phyloP scores from a whole-genome alignment of 2,329 filamentous ascomycete species.

The Microdochium bolleyi region DNA sequence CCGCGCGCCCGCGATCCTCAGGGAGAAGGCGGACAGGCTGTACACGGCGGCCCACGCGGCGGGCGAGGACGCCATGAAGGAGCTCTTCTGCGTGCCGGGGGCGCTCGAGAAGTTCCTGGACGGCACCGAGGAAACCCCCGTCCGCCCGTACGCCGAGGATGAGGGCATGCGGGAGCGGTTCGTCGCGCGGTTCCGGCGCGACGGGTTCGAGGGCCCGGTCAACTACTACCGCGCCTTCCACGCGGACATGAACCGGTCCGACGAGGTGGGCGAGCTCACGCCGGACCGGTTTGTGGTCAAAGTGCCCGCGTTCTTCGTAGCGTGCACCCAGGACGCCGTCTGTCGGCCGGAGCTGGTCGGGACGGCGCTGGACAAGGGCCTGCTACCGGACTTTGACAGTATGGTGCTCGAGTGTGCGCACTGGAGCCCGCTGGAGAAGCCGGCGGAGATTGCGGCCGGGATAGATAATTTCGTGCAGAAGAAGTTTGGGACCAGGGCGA shows the following conservation, averaged over 20 bases:
- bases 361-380: slow-evolving; percentile 12
- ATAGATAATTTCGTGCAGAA: slow-evolving; percentile 8
- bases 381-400: slow-evolving; percentile 22
- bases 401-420: slow-evolving; percentile 22
- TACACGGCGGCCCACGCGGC: slow-evolving; percentile 2
- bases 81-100: slow-evolving; percentile 2
- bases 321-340: slow-evolving; percentile 21
- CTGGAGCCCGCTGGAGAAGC: slow-evolving; percentile 25
- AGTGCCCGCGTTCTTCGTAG: slow-evolving; percentile 27
- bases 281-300: slow-evolving; percentile 11
- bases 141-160: slow-evolving; percentile 25
- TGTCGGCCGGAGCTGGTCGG: slow-evolving; percentile 20
- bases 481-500: not conserved
- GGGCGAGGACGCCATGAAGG: slow-evolving; percentile 1
- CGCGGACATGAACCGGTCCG: slow-evolving; percentile 14
- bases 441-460: slow-evolving; percentile 14
- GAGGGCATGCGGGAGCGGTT: slow-evolving; percentile 12
- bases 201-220: slow-evolving; percentile 23
- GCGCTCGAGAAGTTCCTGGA: slow-evolving; percentile 5
- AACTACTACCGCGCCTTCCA: slow-evolving; percentile 27
- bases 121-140: slow-evolving; percentile 9
- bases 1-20: slow-evolving; percentile 1
- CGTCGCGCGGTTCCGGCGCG: slow-evolving; percentile 20
- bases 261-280: slow-evolving; percentile 9
- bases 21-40: slow-evolving; percentile 1